Base-by-base conservation (phyloP, 441 rosid species). In the Euphorbia celastroides region DNA sequence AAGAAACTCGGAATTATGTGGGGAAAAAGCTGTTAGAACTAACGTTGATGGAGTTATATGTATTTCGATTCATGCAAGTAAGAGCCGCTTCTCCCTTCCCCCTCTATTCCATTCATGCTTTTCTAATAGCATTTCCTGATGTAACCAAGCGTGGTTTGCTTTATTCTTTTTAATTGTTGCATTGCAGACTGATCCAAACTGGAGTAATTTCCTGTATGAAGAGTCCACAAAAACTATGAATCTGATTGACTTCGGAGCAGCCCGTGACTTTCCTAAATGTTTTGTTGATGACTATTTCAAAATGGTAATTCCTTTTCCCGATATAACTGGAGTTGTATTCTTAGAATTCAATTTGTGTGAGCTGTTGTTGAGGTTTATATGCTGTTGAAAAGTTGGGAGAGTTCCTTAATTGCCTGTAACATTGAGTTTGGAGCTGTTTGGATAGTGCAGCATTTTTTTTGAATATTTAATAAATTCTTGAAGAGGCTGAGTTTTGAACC, bases 211-310 rank as follows among this genome's bases (percentile, higher is more conserved):
- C 85, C 81, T 94, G 71, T 91, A 81, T 67, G 80, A 94, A 11
- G 96, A 85, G 65, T 60, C 83, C 56, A 79, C 90, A 64, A 83
- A 75, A 70, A 86, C 82, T 62, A 75, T 92, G 65, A 92, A 89
- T 80, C 97, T 94, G 68, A 92, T 94, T 0, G 98, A 94, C 80
- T 89, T 94, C 14, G 98, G 99, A 77, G 99, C 99, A 67, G 91
- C 99, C 16, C 87, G 96, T 30, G 93, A 86, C 72, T 94, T 78
- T 78, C 92, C 96, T 26, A 89, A 86, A 78, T 64, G 74, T 52
- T 94, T 94, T 66, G 96, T 92, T 19, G 94, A 94, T 78, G 81
- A 89, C 79, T 94, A 92, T 68, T 72, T 94, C 71, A 74, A 81
- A 83, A 94, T 92, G 99, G 99, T 94, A 70, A 73, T 63, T 58